Evolutionary conservation across 768 basidiomycete genomes (phyloP).

Genomic region (Amanita polypyramis): DNA sequence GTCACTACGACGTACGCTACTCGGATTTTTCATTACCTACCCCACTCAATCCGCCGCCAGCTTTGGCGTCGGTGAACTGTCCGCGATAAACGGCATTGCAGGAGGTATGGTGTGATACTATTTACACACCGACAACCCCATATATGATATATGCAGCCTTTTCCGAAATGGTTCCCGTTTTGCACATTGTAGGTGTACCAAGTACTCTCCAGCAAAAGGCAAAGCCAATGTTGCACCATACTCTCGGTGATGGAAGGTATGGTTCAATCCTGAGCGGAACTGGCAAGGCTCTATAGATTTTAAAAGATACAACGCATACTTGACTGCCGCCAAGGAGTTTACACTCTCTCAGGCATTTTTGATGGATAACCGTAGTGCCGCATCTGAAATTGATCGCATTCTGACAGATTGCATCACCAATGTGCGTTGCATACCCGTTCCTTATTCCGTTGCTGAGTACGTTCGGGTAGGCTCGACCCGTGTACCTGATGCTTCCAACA

Average conservation of each 20-base stretch:
- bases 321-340: conserved; percentile 64
- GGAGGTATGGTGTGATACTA: conserved; percentile 37
- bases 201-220: conserved; percentile 61
- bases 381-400: conserved; percentile 67
- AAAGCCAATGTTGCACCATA: conserved; percentile 77
- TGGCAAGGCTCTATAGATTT: background rate
- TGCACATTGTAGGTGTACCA: conserved; percentile 83
- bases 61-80: conserved; percentile 91
- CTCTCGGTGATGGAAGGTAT: conserved; percentile 73
- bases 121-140: background rate
- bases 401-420: conserved; percentile 56
- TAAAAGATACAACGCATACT: conserved; percentile 72
- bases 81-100: conserved; percentile 78
- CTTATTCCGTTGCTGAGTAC: background rate
- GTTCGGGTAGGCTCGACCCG: conserved; percentile 62
- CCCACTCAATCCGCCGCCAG: conserved; percentile 21
- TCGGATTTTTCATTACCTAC: background rate
- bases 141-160: conserved; percentile 33
- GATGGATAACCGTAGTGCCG: conserved; percentile 40
- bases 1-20: conserved; percentile 62
- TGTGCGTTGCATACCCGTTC: conserved; percentile 21
- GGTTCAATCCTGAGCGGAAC: background rate
- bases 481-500: conserved; percentile 80
- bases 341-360: conserved; percentile 60
- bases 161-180: conserved; percentile 82